Conservation (phyloP, 2,329 filamentous ascomycete genomes). For the Paecilomyces formosus region DNA sequence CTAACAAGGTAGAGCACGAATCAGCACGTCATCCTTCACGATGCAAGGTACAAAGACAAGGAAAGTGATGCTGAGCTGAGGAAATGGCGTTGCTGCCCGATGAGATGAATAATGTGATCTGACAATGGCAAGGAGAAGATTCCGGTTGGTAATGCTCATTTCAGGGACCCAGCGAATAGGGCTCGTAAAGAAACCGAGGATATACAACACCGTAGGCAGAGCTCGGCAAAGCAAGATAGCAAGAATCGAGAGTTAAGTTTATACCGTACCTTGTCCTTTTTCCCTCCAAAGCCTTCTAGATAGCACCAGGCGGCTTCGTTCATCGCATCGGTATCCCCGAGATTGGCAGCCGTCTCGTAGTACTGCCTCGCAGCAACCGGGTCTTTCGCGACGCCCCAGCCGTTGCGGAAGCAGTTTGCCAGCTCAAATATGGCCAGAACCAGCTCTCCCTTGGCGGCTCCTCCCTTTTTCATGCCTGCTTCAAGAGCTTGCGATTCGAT, state of each 20-base stretch:
- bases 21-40: constrained; percentile 7
- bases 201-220: neutral
- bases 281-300: constrained; percentile 90
- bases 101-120: constrained; percentile 17
- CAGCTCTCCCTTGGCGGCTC: constrained; percentile 89
- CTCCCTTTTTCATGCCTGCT: constrained; percentile 86
- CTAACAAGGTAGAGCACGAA: constrained; percentile 12
- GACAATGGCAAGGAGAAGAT: neutral
- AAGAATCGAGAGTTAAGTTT: constrained; percentile 3
- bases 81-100: constrained; percentile 27
- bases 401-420: constrained; percentile 69
- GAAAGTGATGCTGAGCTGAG: constrained; percentile 10
- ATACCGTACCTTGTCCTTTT: constrained; percentile 89
- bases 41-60: constrained; percentile 12
- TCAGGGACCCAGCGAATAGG: constrained; percentile 1
- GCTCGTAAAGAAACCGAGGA: neutral
- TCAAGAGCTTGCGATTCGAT: constrained; percentile 79
- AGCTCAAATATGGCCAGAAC: constrained; percentile 95
- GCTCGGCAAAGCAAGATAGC: neutral
- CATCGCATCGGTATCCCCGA: constrained; percentile 96
- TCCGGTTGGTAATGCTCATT: constrained; percentile 4
- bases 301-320: constrained; percentile 96
- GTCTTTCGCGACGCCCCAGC: constrained; percentile 86
- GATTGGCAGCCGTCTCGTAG: constrained; percentile 93
- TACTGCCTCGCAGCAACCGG: constrained; percentile 80